These are phyloP conservation scores for Populus deltoides DNA, from an alignment of 345 rosid genomes.

Conservation along the genomic window DNA sequence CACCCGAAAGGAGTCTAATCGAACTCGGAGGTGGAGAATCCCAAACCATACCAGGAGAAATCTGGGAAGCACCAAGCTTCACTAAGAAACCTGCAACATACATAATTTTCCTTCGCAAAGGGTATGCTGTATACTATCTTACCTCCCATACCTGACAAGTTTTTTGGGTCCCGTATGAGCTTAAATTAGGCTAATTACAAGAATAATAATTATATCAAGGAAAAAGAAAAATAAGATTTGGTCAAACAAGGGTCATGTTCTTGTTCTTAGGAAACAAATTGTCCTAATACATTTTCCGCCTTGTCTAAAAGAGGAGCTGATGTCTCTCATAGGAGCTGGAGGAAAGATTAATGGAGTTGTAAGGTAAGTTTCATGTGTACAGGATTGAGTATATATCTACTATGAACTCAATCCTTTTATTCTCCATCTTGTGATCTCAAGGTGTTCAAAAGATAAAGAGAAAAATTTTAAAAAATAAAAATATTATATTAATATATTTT, in stretches of 20 bases:
- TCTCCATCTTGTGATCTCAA: no score
- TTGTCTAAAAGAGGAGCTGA: background rate
- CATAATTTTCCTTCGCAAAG: no score
- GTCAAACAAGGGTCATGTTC: background rate
- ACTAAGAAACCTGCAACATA: no score
- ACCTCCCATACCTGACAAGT: background rate
- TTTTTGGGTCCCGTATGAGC: background rate
- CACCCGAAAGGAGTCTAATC: no score
- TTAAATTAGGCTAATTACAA: background rate
- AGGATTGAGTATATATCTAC: background rate
- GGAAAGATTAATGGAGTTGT: background rate
- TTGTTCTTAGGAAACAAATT: background rate
- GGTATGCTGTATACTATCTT: background rate
- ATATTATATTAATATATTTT: no score
- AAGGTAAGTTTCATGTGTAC: background rate
- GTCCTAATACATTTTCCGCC: background rate
- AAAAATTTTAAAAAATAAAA: fast-evolving
- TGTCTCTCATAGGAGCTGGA: background rate
- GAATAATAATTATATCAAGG: no score
- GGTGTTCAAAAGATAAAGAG: no score
- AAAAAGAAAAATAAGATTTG: no score
- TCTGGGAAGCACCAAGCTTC: no score
- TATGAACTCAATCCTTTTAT: no score
- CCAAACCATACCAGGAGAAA: no score
- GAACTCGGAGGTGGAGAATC: no score